These are phyloP conservation scores for Furcasterigmium sp. DNA, from an alignment of 2,329 filamentous ascomycete genomes.

Conservation along the genomic window DNA sequence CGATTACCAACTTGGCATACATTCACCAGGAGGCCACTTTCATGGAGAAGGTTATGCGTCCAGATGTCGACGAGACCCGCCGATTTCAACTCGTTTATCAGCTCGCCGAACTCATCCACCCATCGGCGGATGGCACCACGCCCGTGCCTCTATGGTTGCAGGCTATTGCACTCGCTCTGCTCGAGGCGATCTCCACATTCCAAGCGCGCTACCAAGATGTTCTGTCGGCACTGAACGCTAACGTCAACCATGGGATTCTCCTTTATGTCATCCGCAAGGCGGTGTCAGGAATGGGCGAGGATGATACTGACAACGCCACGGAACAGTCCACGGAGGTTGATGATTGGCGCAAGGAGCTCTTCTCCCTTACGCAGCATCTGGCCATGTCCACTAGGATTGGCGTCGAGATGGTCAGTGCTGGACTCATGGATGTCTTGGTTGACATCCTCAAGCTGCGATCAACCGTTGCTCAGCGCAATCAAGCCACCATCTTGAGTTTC, in stretches of 20 bases:
- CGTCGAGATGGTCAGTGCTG: constrained; percentile 80
- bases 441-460: constrained; percentile 84
- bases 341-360: constrained; percentile 85
- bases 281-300: constrained; percentile 70
- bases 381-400: constrained; percentile 70
- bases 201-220: constrained; percentile 75
- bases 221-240: constrained; percentile 84
- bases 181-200: constrained; percentile 82
- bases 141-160: constrained; percentile 72
- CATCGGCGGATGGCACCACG: constrained; percentile 63
- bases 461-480: constrained; percentile 72
- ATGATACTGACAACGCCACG: constrained; percentile 46
- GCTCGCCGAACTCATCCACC: constrained; percentile 85
- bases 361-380: constrained; percentile 80
- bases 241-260: constrained; percentile 92
- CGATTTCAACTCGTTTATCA: constrained; percentile 88
- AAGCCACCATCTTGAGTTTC: constrained; percentile 80
- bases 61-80: constrained; percentile 85
- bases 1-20: constrained; percentile 86
- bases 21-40: constrained; percentile 82
- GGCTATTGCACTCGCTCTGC: constrained; percentile 70
- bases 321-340: constrained; percentile 64
- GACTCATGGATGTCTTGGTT: constrained; percentile 83
- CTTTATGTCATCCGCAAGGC: constrained; percentile 91
- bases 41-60: constrained; percentile 76